Conservation (phyloP, 2,329 filamentous ascomycete species). For the Colletotrichum lupini region DNA sequence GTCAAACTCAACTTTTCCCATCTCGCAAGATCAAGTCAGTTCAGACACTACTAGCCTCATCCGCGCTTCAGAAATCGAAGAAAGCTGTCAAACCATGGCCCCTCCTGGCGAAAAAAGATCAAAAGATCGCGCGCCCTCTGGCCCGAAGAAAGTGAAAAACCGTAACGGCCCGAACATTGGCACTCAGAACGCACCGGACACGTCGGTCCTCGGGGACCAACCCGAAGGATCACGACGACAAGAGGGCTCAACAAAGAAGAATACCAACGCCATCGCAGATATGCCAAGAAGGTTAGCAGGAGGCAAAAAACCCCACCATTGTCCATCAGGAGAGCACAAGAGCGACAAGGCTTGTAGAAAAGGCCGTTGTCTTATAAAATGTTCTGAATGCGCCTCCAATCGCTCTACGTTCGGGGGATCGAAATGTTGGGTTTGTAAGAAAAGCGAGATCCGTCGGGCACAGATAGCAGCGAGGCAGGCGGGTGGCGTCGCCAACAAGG, state of each 20-base stretch:
- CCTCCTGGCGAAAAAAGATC: background rate
- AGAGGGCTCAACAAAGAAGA: background rate
- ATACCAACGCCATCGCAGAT: background rate
- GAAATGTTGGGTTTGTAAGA: background rate
- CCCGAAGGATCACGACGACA: background rate
- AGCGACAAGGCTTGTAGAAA: background rate
- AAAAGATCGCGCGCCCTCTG: background rate
- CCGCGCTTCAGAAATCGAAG: background rate
- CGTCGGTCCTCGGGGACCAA: background rate
- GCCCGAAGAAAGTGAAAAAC: background rate
- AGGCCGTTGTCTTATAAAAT: background rate
- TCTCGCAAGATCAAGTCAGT: background rate
- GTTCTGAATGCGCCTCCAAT: background rate
- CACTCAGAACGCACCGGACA: background rate
- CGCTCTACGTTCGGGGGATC: background rate
- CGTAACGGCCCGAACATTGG: background rate
- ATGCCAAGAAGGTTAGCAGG: background rate
- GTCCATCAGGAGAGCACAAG: background rate
- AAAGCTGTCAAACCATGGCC: background rate
- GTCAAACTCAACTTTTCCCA: background rate
- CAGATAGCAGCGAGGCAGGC: background rate
- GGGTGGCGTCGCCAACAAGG: background rate
- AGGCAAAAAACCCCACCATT: conserved; percentile 16
- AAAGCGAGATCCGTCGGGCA: background rate
- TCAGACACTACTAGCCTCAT: background rate